phyloP scores from a whole-genome alignment of 805 yeast species.

The Monosporozyma servazzii region DNA sequence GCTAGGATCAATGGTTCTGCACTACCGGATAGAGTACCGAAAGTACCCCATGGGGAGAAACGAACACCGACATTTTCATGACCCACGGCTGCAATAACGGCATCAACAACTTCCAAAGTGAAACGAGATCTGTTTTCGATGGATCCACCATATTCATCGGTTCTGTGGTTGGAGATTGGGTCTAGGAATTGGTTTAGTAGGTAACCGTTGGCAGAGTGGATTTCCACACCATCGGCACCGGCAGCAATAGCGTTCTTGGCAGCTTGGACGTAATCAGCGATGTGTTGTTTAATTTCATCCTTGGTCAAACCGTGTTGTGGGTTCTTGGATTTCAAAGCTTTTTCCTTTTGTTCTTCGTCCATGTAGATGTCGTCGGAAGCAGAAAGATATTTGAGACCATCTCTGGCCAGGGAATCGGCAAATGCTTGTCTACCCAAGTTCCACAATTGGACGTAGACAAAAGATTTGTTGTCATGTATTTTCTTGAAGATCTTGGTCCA shows the following conservation, averaged over 20 bases:
- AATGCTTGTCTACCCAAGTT: slow-evolving; percentile 36
- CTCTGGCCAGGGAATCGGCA: slow-evolving; percentile 30
- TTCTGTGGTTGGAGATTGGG: slow-evolving; percentile 33
- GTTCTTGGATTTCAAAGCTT: slow-evolving; percentile 24
- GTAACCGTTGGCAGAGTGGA: slow-evolving; percentile 64
- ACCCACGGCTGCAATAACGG: slow-evolving; percentile 42
- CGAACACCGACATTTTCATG: slow-evolving; percentile 40
- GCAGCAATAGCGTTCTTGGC: slow-evolving; percentile 31
- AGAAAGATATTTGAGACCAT: slow-evolving; percentile 32
- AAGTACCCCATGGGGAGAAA: slow-evolving; percentile 35
- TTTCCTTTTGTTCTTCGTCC: slow-evolving; percentile 26
- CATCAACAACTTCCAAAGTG: slow-evolving; percentile 40
- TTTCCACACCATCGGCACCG: slow-evolving; percentile 50
- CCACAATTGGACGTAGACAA: slow-evolving; percentile 44
- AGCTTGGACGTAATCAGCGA: slow-evolving; percentile 35
- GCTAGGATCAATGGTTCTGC: slow-evolving; percentile 25
- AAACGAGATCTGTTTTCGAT: slow-evolving; percentile 40
- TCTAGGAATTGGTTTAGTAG: slow-evolving; percentile 47
- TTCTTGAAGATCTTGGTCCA: slow-evolving; percentile 42
- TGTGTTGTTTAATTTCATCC: slow-evolving; percentile 32
- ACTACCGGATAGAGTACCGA: slow-evolving; percentile 32
- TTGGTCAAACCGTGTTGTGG: slow-evolving; percentile 23
- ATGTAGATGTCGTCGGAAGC: slow-evolving; percentile 33
- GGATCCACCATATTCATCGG: slow-evolving; percentile 48
- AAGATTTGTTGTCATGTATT: slow-evolving; percentile 43